phyloP scores from a whole-genome alignment of 768 basidiomycete genomes.

The Collybiopsis confluens region DNA sequence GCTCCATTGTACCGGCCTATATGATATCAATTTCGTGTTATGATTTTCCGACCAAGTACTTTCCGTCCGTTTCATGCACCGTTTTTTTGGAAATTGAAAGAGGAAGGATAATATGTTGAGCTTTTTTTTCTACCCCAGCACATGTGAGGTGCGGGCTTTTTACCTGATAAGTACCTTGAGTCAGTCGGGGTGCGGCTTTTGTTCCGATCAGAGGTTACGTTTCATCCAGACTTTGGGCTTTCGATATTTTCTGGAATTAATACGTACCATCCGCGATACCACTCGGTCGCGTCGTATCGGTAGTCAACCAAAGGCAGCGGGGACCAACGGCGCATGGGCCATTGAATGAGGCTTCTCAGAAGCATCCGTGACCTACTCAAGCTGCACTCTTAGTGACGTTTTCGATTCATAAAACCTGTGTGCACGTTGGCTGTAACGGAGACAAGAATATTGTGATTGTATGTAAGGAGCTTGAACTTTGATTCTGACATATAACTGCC shows the following conservation, averaged over 20 bases:
- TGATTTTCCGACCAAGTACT: not conserved
- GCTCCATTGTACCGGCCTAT: constrained; percentile 15
- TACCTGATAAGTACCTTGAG: not conserved
- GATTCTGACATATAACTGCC: no score
- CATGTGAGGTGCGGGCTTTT: not conserved
- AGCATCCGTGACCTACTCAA: no score
- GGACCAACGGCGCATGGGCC: constrained; percentile 25
- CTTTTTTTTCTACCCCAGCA: not conserved
- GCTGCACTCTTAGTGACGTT: no score
- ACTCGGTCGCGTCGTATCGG: constrained; percentile 21
- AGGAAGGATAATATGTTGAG: not conserved
- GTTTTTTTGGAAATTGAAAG: not conserved
- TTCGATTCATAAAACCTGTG: no score
- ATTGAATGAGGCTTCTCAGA: no score
- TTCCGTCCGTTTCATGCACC: not conserved
- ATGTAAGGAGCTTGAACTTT: no score
- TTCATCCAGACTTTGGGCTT: not conserved
- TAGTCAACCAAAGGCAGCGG: constrained; percentile 25
- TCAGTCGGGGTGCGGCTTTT: constrained; percentile 6
- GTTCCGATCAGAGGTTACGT: constrained; percentile 3
- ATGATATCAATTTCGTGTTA: not conserved
- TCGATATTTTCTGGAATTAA: not conserved
- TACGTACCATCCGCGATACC: no score
- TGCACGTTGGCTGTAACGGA: no score
- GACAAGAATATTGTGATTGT: no score